Evolutionary conservation across 177 flowering plant species (phyloP).

Genomic region (Tripterygium wilfordii): DNA sequence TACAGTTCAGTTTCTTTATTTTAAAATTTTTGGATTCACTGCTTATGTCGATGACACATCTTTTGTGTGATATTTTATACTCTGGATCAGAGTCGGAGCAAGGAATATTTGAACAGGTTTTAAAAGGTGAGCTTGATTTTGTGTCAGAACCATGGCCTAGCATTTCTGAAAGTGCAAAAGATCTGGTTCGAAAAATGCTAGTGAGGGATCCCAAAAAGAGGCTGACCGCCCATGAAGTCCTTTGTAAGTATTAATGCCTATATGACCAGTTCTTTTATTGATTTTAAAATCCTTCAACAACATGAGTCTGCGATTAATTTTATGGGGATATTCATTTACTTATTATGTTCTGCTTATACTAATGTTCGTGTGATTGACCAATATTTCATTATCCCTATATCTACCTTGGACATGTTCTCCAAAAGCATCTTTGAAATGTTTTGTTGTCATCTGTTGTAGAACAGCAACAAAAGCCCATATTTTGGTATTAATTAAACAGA

Average conservation of each 20-base stretch:
- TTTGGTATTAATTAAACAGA: too few species aligned
- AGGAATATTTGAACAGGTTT: slow-evolving; percentile 59
- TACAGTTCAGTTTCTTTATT: background rate
- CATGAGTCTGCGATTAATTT: too few species aligned
- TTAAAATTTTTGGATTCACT: too few species aligned
- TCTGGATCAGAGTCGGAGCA: slow-evolving; percentile 46
- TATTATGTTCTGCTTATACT: too few species aligned
- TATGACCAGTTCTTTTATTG: background rate
- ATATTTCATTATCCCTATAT: too few species aligned
- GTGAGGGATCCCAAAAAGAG: slow-evolving; percentile 49
- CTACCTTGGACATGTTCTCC: too few species aligned
- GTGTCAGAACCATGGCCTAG: slow-evolving; percentile 56
- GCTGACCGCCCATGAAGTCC: slow-evolving; percentile 48
- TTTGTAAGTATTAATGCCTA: slow-evolving; percentile 29
- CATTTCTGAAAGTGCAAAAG: slow-evolving; percentile 46
- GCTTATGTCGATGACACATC: too few species aligned
- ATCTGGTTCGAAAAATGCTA: slow-evolving; percentile 50
- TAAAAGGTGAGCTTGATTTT: slow-evolving; percentile 55
- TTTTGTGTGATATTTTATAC: background rate
- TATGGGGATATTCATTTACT: too few species aligned
- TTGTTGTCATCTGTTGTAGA: too few species aligned
- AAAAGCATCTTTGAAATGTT: too few species aligned
- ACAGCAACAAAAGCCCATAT: too few species aligned
- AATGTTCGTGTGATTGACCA: background rate
- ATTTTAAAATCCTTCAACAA: too few species aligned